A percentile compares a stretch with the other conserved stretches of the same genome.
phyloP scores from a whole-genome alignment of 768 basidiomycete species.

The Xanthoconium purpureum region DNA sequence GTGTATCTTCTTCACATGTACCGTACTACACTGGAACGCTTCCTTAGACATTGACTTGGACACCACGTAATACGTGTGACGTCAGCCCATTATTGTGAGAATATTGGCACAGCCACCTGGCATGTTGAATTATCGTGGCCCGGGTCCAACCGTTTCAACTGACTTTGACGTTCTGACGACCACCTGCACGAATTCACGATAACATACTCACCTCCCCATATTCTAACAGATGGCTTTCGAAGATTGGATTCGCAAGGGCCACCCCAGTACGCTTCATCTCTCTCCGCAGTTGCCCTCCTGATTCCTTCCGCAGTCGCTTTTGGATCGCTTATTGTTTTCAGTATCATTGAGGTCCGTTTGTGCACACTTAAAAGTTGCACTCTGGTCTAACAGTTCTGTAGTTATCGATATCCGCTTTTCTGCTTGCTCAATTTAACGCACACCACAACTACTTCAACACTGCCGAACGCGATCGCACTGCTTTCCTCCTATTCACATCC shows the following conservation, averaged over 20 bases:
- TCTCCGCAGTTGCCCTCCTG: neutral
- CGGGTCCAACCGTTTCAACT: conserved; percentile 3
- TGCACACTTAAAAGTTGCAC: neutral
- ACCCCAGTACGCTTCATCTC: conserved; percentile 44
- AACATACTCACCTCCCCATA: conserved; percentile 12
- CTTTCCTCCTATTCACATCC: conserved; percentile 68
- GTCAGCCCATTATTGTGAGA: conserved; percentile 22
- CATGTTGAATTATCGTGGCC: conserved; percentile 23
- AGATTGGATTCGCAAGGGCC: conserved; percentile 47
- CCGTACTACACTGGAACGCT: conserved; percentile 3
- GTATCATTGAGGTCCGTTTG: conserved; percentile 57
- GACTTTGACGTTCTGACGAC: conserved; percentile 14
- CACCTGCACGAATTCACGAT: conserved; percentile 30
- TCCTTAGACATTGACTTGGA: neutral
- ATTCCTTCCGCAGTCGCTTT: conserved; percentile 45
- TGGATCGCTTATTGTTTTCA: conserved; percentile 52
- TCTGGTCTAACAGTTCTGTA: conserved; percentile 21
- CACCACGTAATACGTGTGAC: conserved; percentile 4
- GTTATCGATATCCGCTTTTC: conserved; percentile 73
- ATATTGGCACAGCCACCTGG: conserved; percentile 20
- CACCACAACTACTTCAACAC: conserved; percentile 49
- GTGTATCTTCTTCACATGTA: conserved; percentile 22
- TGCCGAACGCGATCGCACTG: conserved; percentile 57
- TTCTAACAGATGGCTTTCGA: conserved; percentile 35
- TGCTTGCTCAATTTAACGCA: conserved; percentile 58